Evolutionary conservation across 257 asterid species (phyloP), one percentile per base, ranked within the genome.

Genomic region (Forsythia viridissima): DNA sequence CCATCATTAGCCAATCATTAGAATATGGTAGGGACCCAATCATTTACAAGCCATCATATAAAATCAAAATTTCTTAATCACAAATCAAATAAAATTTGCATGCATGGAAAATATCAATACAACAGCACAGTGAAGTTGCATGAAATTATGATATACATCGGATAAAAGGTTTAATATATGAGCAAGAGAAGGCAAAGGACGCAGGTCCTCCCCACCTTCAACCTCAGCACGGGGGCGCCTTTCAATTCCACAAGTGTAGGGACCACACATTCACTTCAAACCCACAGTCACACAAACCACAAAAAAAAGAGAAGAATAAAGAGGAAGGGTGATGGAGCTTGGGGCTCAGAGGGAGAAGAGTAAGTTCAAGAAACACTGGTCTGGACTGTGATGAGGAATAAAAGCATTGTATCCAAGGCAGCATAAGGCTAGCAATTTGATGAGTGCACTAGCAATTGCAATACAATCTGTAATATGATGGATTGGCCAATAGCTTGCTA

Each of bases 1-100:
- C 79, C 67, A 80, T 80, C 75, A 87, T 76, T 30, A 84, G 82
- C 55, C 41, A 20, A 73, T 75, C 36, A 79, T 86, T 81, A 88
- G 85, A 70, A 70, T 48, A 75, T 65, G 73, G 69, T 65, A 72
- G 75, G 84, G 71, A 63, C 59, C 2, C 70, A 63, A 59, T 70
- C 42, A 76, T 78, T 66, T 37, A 46, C 70, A 73, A 76, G 57
- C 41, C 30, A 68, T 71, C 79, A 76, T 11, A 34, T 59, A 74
- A 16, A 16, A 42, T 48, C 46, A 74, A 80, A 78, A 71, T 30
- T 51, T 76, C 67, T 21, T 40, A 41, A 59, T 70, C 20, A 36
- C 37, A 74, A 63, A 42, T 68, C 74, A 21, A 42, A 70, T 63
- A 37, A 71, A 70, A 51, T 36, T 66, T 77, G 38, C 67, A 78